phyloP scores from a whole-genome alignment of 768 basidiomycete genomes.

The Pleurotus cornucopiae region DNA sequence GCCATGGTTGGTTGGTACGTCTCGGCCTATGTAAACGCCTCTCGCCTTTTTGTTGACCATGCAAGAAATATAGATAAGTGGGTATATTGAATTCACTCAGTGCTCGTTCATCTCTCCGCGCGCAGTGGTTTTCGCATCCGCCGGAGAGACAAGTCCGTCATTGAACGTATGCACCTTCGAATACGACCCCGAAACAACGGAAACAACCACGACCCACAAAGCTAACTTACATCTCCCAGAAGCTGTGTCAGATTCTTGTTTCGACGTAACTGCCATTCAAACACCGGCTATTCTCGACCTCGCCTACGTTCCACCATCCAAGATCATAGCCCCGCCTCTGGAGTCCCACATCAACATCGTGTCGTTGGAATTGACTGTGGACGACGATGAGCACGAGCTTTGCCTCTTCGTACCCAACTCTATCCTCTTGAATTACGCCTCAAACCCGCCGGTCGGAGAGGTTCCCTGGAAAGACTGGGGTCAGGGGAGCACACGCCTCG shows the following conservation, averaged over 20 bases:
- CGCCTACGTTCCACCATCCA: slow-evolving; percentile 17
- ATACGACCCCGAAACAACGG: slow-evolving; percentile 4
- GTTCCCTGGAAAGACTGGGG: slow-evolving; percentile 15
- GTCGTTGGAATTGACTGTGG: background rate
- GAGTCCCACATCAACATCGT: slow-evolving; percentile 10
- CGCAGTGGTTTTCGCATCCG: slow-evolving; percentile 38
- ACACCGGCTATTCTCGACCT: slow-evolving; percentile 25
- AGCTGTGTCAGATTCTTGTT: slow-evolving; percentile 6
- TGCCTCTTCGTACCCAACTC: slow-evolving; percentile 13
- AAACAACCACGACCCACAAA: slow-evolving; percentile 5
- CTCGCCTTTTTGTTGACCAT: background rate
- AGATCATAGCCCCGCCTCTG: slow-evolving; percentile 19
- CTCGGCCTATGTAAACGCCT: no score
- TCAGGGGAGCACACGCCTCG: slow-evolving; percentile 11
- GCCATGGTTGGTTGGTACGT: slow-evolving; percentile 37
- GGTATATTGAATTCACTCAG: slow-evolving; percentile 28
- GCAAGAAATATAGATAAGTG: background rate
- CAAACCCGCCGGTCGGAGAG: background rate
- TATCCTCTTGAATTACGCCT: slow-evolving; percentile 9
- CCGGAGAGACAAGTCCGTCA: slow-evolving; percentile 22
- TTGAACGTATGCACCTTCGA: slow-evolving; percentile 41
- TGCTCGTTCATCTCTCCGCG: slow-evolving; percentile 44
- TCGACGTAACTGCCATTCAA: slow-evolving; percentile 23
- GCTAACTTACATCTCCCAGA: slow-evolving; percentile 14
- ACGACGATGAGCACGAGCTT: background rate